A percentile compares a stretch with the other conserved stretches of the same genome.
Evolutionary conservation across 2,329 filamentous ascomycete genomes (phyloP).

Genomic region (Fragosphaeria purpurea): DNA sequence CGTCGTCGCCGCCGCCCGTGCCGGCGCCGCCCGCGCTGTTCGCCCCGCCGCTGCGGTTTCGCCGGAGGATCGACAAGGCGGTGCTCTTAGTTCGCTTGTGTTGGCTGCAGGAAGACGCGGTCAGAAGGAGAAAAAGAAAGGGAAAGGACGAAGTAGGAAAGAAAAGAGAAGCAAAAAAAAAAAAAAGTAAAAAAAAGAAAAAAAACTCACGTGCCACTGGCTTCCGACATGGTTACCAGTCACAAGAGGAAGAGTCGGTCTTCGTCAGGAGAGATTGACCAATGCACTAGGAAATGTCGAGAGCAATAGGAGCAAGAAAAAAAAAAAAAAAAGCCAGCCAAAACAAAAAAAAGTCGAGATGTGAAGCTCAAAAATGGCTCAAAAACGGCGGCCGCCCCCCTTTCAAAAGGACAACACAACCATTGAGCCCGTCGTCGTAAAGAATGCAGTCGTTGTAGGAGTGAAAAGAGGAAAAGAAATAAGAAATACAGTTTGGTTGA

Average conservation of each 20-base stretch:
- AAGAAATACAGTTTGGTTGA: no score
- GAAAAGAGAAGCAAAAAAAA: background rate
- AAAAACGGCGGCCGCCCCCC: background rate
- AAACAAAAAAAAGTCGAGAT: background rate
- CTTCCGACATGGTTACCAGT: no score
- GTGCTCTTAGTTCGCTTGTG: constrained; percentile 48
- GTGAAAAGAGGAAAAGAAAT: no score
- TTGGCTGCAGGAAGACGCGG: constrained; percentile 3
- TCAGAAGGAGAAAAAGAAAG: background rate
- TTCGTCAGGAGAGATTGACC: background rate
- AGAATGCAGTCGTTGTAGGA: no score
- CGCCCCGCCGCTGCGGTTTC: constrained; percentile 31
- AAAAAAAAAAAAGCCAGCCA: background rate
- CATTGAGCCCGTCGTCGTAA: no score
- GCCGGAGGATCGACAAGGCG: constrained; percentile 43
- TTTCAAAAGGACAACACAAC: no score
- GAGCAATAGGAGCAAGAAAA: no score
- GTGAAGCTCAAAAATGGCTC: background rate
- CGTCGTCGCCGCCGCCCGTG: constrained; percentile 29
- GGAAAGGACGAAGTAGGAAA: background rate
- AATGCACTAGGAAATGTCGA: no score
- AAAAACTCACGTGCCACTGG: no score
- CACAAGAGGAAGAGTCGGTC: background rate
- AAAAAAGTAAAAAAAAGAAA: background rate
- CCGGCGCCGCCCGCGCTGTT: constrained; percentile 36